Evolutionary conservation across 768 basidiomycete species (phyloP).

Genomic region (Coprinellus micaceus): DNA sequence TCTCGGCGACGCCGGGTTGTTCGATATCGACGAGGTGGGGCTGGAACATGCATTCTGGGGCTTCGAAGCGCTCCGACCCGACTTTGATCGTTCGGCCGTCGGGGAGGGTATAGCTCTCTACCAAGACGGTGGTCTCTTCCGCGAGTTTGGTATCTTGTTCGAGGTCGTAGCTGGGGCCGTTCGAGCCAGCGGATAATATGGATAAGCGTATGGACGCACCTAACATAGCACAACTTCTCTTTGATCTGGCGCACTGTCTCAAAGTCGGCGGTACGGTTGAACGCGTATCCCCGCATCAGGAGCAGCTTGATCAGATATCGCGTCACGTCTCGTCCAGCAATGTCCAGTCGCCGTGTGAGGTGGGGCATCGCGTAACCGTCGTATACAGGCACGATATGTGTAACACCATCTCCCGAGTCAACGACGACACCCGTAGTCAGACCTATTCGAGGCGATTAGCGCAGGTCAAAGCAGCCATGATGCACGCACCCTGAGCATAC

Average conservation of each 20-base stretch:
- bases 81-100: constrained; percentile 97
- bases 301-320: constrained; percentile 99
- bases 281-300: constrained; percentile 99
- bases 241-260: constrained; percentile 99
- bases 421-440: constrained; percentile 98
- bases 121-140: constrained; percentile 94
- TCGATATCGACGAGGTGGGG: constrained; percentile 96
- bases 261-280: constrained; percentile 99
- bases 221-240: constrained; percentile 97
- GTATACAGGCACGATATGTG: constrained; percentile 98
- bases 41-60: constrained; percentile 99
- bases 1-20: constrained; percentile 95
- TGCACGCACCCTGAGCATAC: constrained; percentile 95
- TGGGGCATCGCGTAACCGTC: constrained; percentile 96
- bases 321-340: constrained; percentile 97
- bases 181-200: constrained; percentile 1
- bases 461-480: background rate
- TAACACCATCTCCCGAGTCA: constrained; percentile 98
- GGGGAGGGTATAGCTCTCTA: constrained; percentile 94
- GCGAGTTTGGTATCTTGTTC: constrained; percentile 89
- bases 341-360: constrained; percentile 90
- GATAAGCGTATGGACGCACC: constrained; percentile 42
- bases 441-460: constrained; percentile 46
- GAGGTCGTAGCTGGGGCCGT: constrained; percentile 77
- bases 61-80: constrained; percentile 97